Conservation (phyloP, 768 basidiomycete genomes). For the Lentinula sp. region DNA sequence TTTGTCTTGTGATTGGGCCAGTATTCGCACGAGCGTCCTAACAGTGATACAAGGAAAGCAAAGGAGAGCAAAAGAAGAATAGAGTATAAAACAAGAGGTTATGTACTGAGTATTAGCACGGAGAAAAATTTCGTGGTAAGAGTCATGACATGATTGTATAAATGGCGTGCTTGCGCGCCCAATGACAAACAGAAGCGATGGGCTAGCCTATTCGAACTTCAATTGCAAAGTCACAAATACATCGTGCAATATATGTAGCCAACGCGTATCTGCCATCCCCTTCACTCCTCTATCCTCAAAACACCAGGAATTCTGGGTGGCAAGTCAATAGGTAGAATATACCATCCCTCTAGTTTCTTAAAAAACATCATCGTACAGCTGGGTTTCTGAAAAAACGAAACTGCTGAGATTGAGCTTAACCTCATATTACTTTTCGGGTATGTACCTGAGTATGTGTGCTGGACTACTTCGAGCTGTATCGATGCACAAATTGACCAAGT, state of each 20-base stretch:
- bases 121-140: background rate
- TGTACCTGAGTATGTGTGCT: background rate
- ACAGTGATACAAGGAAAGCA: background rate
- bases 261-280: no score
- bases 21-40: background rate
- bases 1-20: constrained; percentile 1
- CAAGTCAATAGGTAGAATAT: background rate
- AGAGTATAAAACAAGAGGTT: background rate
- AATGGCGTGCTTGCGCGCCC: background rate
- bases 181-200: background rate
- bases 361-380: background rate
- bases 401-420: background rate
- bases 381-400: background rate
- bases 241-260: no score
- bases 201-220: no score
- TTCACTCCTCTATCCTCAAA: no score
- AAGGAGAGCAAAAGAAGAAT: background rate
- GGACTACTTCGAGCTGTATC: no score
- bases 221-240: no score
- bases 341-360: background rate
- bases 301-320: background rate
- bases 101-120: background rate
- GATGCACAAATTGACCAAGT: no score
- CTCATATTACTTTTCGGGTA: background rate
- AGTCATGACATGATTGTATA: background rate